Evolutionary conservation across 192 early-diverging fungal genomes (phyloP).

Genomic region (Entomortierella beljakovae): DNA sequence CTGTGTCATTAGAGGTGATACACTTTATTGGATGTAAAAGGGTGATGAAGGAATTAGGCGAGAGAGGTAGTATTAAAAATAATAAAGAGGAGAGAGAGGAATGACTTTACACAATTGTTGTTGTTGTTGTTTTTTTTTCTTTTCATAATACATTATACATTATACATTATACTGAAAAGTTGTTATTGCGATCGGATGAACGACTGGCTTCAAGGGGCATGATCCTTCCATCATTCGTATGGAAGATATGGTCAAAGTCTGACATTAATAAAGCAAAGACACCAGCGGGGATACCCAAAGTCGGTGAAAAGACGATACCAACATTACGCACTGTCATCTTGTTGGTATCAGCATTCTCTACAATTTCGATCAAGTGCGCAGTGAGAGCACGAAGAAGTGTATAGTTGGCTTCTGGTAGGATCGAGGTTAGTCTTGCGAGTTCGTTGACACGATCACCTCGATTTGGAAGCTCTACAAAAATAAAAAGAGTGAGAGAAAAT

Average conservation of each 20-base stretch:
- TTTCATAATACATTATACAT: too few species aligned
- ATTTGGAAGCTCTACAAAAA: constrained; percentile 74
- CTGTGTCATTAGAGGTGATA: too few species aligned
- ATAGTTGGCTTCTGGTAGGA: constrained; percentile 90
- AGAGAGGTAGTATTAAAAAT: too few species aligned
- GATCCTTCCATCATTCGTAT: constrained; percentile 73
- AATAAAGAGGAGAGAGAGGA: too few species aligned
- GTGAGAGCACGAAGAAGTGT: constrained; percentile 87
- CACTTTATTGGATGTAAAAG: too few species aligned
- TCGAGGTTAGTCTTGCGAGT: constrained; percentile 81
- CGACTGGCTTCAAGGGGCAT: constrained; percentile 47
- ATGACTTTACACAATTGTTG: too few species aligned
- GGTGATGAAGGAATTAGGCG: too few species aligned
- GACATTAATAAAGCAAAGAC: constrained; percentile 94
- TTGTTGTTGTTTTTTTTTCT: too few species aligned
- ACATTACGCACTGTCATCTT: constrained; percentile 97
- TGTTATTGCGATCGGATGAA: too few species aligned
- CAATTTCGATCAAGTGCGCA: constrained; percentile 91
- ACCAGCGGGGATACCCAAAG: constrained; percentile 91
- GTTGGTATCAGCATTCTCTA: constrained; percentile 85
- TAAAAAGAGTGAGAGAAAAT: background rate
- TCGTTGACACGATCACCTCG: constrained; percentile 85
- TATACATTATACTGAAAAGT: too few species aligned
- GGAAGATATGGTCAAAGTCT: constrained; percentile 89
- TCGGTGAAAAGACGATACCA: constrained; percentile 96